These are phyloP conservation scores for Xylaria scruposa DNA, from an alignment of 495 filamentous ascomycete species.

Conservation along the genomic window DNA sequence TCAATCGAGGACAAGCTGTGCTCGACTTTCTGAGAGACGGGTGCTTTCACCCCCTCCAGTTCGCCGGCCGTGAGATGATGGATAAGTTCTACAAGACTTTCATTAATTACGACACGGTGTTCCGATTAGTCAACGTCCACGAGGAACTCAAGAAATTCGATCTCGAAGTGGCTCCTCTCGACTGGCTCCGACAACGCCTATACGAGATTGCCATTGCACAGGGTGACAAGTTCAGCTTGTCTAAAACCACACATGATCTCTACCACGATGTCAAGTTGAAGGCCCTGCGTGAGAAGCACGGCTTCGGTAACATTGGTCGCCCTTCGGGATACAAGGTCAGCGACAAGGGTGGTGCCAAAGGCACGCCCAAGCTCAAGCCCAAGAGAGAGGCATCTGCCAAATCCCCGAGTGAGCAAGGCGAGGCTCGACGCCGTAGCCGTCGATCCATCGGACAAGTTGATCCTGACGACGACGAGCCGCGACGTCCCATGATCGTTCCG, in stretches of 20 bases:
- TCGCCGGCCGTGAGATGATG: constrained; percentile 51
- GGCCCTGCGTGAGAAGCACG: constrained; percentile 48
- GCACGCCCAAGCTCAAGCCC: constrained; percentile 31
- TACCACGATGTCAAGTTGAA: constrained; percentile 54
- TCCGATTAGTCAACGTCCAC: constrained; percentile 52
- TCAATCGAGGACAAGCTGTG: constrained; percentile 52
- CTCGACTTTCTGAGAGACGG: constrained; percentile 51
- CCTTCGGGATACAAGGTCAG: constrained; percentile 48
- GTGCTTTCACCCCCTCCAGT: constrained; percentile 56
- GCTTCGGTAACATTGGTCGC: constrained; percentile 55
- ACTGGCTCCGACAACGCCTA: constrained; percentile 57
- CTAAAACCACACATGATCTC: constrained; percentile 46
- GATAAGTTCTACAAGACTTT: constrained; percentile 44
- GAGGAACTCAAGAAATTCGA: constrained; percentile 54
- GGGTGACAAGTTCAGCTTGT: constrained; percentile 51
- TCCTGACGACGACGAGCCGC: constrained; percentile 33
- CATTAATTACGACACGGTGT: constrained; percentile 57
- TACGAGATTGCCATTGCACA: constrained; percentile 44
- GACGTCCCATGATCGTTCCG: constrained; percentile 25
- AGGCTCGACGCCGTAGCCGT: constrained; percentile 33
- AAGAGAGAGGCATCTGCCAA: constrained; percentile 31
- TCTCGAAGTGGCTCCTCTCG: constrained; percentile 51
- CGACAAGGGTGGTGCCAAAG: constrained; percentile 32
- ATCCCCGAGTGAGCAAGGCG: constrained; percentile 22
- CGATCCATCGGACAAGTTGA: constrained; percentile 40